A percentile compares a stretch with the other conserved stretches of the same genome.
These are phyloP conservation scores for Myxozyma neotropica DNA, from an alignment of 805 yeast genomes.

Conservation along the genomic window DNA sequence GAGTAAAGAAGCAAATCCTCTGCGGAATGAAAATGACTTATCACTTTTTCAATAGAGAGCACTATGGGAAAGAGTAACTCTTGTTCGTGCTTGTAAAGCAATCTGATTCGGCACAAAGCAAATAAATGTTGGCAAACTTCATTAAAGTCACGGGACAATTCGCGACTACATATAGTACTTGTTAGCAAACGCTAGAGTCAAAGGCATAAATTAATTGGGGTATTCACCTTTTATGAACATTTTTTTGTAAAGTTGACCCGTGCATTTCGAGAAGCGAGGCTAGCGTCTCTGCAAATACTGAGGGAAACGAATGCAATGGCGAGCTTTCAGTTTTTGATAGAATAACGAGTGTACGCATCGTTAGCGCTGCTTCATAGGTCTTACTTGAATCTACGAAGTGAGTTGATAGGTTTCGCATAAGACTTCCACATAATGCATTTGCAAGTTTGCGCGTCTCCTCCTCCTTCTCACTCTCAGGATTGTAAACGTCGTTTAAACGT, in stretches of 20 bases:
- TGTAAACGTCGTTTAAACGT: background rate
- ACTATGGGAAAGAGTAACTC: conserved; percentile 1
- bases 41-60: conserved; percentile 1
- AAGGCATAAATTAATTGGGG: background rate
- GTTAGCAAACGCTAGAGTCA: background rate
- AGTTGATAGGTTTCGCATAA: background rate
- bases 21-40: conserved; percentile 4
- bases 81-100: background rate
- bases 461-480: background rate
- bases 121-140: background rate
- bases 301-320: background rate
- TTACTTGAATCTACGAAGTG: background rate
- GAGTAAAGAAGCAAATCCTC: conserved; percentile 11
- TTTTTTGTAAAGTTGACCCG: background rate
- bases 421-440: background rate
- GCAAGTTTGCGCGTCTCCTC: background rate
- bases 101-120: background rate
- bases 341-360: background rate
- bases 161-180: conserved; percentile 1
- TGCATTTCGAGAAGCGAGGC: background rate
- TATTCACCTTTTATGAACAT: conserved; percentile 15
- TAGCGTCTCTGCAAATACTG: background rate
- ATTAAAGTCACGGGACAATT: background rate
- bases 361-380: background rate
- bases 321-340: background rate